A percentile compares a stretch with the other conserved stretches of the same genome.
These are phyloP conservation scores for Favolaschia claudopus DNA, from an alignment of 768 basidiomycete species.

Conservation along the genomic window DNA sequence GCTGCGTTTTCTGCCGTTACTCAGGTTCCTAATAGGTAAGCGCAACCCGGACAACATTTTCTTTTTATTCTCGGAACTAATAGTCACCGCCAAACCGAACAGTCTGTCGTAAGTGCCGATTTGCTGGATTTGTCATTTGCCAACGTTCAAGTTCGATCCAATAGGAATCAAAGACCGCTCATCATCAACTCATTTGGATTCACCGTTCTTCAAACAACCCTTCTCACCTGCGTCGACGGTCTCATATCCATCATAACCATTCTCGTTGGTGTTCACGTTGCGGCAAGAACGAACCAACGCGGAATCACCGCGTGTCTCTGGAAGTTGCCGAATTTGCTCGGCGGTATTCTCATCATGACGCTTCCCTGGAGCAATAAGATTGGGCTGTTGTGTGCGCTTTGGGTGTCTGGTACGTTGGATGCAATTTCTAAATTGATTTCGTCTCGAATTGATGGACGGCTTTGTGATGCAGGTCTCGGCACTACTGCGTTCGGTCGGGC, in stretches of 20 bases:
- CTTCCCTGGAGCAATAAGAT: slow-evolving; percentile 57
- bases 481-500: slow-evolving; percentile 4
- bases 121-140: neutral
- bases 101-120: slow-evolving; percentile 2
- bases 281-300: slow-evolving; percentile 23
- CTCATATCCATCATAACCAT: slow-evolving; percentile 62
- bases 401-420: slow-evolving; percentile 34
- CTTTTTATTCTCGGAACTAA: neutral
- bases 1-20: slow-evolving; percentile 57
- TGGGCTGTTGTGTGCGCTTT: slow-evolving; percentile 54
- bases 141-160: slow-evolving; percentile 30
- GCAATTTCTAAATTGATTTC: neutral
- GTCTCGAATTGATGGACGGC: too few species aligned
- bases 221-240: slow-evolving; percentile 60
- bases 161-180: slow-evolving; percentile 56
- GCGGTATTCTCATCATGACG: slow-evolving; percentile 52
- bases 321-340: slow-evolving; percentile 51
- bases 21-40: slow-evolving; percentile 53
- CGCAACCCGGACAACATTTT: too few species aligned
- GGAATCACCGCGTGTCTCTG: slow-evolving; percentile 14
- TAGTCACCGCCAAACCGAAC: neutral
- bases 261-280: slow-evolving; percentile 55
- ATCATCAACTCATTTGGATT: slow-evolving; percentile 64
- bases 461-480: slow-evolving; percentile 32
- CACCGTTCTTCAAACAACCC: slow-evolving; percentile 57